Evolutionary conservation across 2,329 filamentous ascomycete genomes (phyloP).

Genomic region (Didymella pinodella): DNA sequence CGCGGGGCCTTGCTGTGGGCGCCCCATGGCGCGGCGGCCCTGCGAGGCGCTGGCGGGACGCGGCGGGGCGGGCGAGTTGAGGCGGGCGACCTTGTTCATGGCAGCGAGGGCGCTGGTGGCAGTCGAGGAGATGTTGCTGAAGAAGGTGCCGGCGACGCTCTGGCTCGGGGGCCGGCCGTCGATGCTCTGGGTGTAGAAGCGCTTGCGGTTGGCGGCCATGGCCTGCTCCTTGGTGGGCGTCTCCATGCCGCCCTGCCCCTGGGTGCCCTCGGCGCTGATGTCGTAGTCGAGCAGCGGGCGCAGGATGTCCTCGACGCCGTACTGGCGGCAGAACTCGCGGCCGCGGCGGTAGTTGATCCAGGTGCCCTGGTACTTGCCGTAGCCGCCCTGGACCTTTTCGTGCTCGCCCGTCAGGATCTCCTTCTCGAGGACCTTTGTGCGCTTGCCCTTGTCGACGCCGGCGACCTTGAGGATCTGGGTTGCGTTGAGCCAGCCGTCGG

Average conservation of each 20-base stretch:
- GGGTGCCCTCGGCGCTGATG: conserved; percentile 77
- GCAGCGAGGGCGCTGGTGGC: conserved; percentile 93
- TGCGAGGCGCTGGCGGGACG: conserved; percentile 68
- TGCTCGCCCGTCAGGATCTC: conserved; percentile 96
- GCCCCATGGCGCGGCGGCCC: conserved; percentile 72
- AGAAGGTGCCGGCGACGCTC: conserved; percentile 81
- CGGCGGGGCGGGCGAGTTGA: conserved; percentile 80
- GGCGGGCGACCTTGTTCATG: conserved; percentile 88
- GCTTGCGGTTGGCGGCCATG: conserved; percentile 90
- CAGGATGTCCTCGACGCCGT: conserved; percentile 77
- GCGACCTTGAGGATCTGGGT: conserved; percentile 98
- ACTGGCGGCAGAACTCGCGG: conserved; percentile 85
- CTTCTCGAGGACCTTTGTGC: conserved; percentile 97
- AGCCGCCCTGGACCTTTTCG: conserved; percentile 97
- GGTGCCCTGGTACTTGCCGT: conserved; percentile 98
- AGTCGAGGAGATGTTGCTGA: conserved; percentile 94
- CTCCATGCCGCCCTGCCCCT: conserved; percentile 80
- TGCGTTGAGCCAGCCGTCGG: conserved; percentile 96
- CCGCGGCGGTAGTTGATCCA: conserved; percentile 97
- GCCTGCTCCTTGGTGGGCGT: conserved; percentile 98
- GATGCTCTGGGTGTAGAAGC: conserved; percentile 80
- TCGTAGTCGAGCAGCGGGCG: conserved; percentile 80
- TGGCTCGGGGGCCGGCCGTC: conserved; percentile 72
- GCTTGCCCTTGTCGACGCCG: conserved; percentile 95
- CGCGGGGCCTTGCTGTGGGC: conserved; percentile 62